Percentiles rank a stretch among this genome's conserved stretches.
phyloP scores from a whole-genome alignment of 73 alveolate genomes.

The Urostyla sp. region DNA sequence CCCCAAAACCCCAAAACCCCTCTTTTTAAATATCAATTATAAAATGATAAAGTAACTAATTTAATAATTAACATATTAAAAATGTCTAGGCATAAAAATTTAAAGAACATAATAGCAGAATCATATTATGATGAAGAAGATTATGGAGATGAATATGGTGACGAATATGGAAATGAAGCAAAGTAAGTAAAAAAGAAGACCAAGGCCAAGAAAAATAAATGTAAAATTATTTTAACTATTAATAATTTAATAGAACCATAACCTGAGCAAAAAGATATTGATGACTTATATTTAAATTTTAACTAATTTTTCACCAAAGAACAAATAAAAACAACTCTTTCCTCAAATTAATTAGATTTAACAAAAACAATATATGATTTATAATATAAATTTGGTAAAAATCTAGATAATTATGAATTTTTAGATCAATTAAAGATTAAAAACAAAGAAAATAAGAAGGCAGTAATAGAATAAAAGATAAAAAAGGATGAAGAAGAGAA shows the following conservation, averaged over 20 bases:
- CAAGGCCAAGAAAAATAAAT: conserved; percentile 32
- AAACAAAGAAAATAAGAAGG: conserved; percentile 3
- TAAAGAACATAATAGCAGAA: conserved; percentile 39
- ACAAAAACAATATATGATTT: conserved; percentile 28
- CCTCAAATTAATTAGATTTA: conserved; percentile 30
- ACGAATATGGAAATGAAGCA: conserved; percentile 51
- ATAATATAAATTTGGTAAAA: conserved; percentile 24
- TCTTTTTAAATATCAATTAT: too few species aligned
- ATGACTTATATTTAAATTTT: neutral
- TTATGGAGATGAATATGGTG: conserved; percentile 27
- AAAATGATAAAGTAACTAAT: too few species aligned
- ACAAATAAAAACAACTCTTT: conserved; percentile 40
- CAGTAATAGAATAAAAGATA: neutral
- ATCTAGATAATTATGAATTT: neutral
- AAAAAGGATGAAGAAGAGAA: conserved; percentile 34
- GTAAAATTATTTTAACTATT: neutral
- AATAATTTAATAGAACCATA: conserved; percentile 6
- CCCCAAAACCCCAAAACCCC: too few species aligned
- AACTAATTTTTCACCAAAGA: conserved; percentile 39
- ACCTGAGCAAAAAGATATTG: conserved; percentile 42
- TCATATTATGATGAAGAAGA: conserved; percentile 62
- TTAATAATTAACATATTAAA: too few species aligned
- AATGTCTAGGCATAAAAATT: conserved; percentile 69
- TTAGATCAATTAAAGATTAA: conserved; percentile 18
- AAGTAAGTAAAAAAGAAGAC: conserved; percentile 16